These are phyloP conservation scores for Penicillium sp. DNA, from an alignment of 2,329 filamentous ascomycete genomes.

Conservation along the genomic window DNA sequence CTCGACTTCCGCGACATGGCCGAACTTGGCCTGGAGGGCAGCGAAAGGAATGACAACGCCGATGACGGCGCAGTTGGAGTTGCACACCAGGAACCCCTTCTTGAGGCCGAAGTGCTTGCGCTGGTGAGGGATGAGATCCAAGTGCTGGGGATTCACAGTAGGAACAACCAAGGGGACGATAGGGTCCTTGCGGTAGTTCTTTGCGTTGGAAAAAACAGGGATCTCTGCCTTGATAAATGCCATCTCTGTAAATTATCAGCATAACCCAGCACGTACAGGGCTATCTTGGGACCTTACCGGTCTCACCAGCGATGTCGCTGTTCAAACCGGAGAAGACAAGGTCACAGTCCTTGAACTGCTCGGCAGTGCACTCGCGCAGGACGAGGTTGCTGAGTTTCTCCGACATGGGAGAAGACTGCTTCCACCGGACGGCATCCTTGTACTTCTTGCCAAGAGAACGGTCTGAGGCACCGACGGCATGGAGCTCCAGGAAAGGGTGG, in stretches of 20 bases:
- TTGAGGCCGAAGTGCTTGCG: slow-evolving; percentile 65
- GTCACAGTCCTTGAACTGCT: slow-evolving; percentile 83
- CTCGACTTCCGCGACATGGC: slow-evolving; percentile 68
- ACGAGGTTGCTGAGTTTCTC: slow-evolving; percentile 70
- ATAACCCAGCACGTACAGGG: background rate
- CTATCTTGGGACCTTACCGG: slow-evolving; percentile 57
- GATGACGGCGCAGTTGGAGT: slow-evolving; percentile 97
- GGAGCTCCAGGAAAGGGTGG: slow-evolving; percentile 80
- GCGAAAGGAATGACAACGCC: slow-evolving; percentile 93
- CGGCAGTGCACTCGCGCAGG: slow-evolving; percentile 77
- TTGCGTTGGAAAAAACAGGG: slow-evolving; percentile 93
- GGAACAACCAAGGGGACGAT: slow-evolving; percentile 90
- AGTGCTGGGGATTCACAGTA: slow-evolving; percentile 84
- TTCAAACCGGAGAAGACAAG: slow-evolving; percentile 90
- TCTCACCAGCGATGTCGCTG: slow-evolving; percentile 84
- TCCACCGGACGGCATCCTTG: slow-evolving; percentile 91
- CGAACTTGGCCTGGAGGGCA: slow-evolving; percentile 80
- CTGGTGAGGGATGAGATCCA: slow-evolving; percentile 86
- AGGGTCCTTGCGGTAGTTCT: slow-evolving; percentile 90
- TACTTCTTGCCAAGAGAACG: slow-evolving; percentile 91
- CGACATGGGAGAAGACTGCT: slow-evolving; percentile 80
- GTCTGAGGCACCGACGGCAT: slow-evolving; percentile 83
- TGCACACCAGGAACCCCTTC: slow-evolving; percentile 92
- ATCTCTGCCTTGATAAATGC: slow-evolving; percentile 84
- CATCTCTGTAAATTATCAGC: slow-evolving; percentile 58